These are phyloP conservation scores for Saprolegnia parasitica DNA, from an alignment of 352 stramenopile species.

Conservation along the genomic window DNA sequence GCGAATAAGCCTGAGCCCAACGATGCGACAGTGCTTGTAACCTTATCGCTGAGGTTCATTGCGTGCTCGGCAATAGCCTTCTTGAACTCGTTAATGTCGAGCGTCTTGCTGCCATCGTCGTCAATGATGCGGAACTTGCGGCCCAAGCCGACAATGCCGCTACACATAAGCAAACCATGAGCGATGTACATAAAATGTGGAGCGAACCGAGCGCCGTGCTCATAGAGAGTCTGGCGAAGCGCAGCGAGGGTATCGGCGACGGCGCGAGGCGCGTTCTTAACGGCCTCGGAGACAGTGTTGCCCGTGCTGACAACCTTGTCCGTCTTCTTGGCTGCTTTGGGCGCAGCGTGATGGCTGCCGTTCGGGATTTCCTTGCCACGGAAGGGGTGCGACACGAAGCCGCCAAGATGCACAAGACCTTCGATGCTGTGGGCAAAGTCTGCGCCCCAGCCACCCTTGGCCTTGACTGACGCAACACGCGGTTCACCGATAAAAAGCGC, in stretches of 20 bases:
- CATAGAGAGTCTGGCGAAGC: constrained; percentile 65
- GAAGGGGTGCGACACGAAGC: constrained; percentile 47
- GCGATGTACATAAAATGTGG: not conserved
- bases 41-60: constrained; percentile 45
- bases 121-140: constrained; percentile 88
- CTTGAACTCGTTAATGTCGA: constrained; percentile 68
- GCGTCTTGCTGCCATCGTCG: constrained; percentile 74
- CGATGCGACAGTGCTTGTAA: constrained; percentile 27
- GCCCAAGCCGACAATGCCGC: constrained; percentile 63
- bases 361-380: constrained; percentile 8
- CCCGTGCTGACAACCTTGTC: constrained; percentile 51
- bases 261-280: constrained; percentile 52
- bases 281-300: constrained; percentile 60
- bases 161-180: constrained; percentile 14
- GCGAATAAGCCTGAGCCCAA: not conserved
- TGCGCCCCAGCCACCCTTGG: constrained; percentile 55
- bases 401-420: constrained; percentile 57
- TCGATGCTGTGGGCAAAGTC: constrained; percentile 63
- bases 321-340: constrained; percentile 8
- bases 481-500: constrained; percentile 77
- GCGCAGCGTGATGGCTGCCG: not conserved
- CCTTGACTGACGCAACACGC: constrained; percentile 66
- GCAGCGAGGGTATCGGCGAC: constrained; percentile 58
- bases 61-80: constrained; percentile 71
- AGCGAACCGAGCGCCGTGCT: constrained; percentile 62